A percentile compares a stretch with the other conserved stretches of the same genome.
These are phyloP conservation scores for Microbotryum saponariae DNA, from an alignment of 1,284 basidiomycete genomes.

Conservation along the genomic window DNA sequence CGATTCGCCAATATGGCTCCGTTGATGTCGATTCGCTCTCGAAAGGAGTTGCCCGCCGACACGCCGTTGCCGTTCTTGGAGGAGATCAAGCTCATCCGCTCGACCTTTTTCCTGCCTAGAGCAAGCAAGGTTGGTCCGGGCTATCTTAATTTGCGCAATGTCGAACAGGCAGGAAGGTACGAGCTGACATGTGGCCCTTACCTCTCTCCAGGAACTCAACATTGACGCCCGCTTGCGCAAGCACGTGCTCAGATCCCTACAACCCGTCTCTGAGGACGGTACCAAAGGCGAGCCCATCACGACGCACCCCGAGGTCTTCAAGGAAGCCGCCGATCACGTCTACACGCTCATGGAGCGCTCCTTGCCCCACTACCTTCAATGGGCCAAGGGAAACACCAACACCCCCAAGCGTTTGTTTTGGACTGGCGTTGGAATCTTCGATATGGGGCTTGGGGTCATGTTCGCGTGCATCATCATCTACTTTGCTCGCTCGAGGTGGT, in stretches of 20 bases:
- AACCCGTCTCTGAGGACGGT: conserved; percentile 9
- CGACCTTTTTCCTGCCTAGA: conserved; percentile 16
- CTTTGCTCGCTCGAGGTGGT: conserved; percentile 6
- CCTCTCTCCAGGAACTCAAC: conserved; percentile 7
- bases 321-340: conserved; percentile 14
- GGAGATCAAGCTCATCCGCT: conserved; percentile 13
- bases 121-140: neutral
- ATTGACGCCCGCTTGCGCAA: conserved; percentile 10
- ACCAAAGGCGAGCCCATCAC: conserved; percentile 5
- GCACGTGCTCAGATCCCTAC: conserved; percentile 10
- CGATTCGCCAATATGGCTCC: conserved; percentile 12
- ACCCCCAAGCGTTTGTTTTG: conserved; percentile 12
- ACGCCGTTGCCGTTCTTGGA: conserved; percentile 16
- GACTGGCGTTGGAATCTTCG: conserved; percentile 9
- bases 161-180: too few relatives aligned
- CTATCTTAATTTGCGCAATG: too few relatives aligned
- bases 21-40: conserved; percentile 5
- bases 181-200: too few relatives aligned
- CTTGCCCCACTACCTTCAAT: conserved; percentile 15
- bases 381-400: conserved; percentile 16
- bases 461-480: conserved; percentile 10
- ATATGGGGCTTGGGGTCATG: conserved; percentile 10
- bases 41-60: conserved; percentile 7
- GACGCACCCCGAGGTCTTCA: conserved; percentile 19
- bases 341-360: conserved; percentile 17